phyloP scores from a whole-genome alignment of 2,329 filamentous ascomycete genomes.

The Sphaerulina vaccinii region DNA sequence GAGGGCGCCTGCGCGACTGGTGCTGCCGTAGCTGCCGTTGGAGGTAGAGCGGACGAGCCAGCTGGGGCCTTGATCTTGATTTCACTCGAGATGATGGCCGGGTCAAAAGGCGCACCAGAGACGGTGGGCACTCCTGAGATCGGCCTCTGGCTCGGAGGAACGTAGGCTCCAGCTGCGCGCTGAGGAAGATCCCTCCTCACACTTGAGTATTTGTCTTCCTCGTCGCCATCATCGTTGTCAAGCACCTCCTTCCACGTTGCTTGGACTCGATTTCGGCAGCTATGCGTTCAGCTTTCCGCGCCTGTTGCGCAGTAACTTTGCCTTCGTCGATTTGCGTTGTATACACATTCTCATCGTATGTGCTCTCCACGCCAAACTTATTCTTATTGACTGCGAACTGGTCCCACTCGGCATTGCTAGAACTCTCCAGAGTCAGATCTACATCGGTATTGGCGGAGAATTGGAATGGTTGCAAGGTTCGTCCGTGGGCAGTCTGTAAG shows the following conservation, averaged over 20 bases:
- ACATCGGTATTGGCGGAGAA: conserved; percentile 53
- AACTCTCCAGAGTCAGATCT: conserved; percentile 64
- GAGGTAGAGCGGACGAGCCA: conserved; percentile 1
- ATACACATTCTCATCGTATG: conserved; percentile 93
- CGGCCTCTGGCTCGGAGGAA: conserved; percentile 81
- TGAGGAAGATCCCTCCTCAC: conserved; percentile 69
- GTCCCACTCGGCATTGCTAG: conserved; percentile 65
- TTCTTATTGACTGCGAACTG: conserved; percentile 90
- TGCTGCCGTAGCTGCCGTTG: conserved; percentile 9
- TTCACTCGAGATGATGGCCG: conserved; percentile 87
- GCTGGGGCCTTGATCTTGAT: conserved; percentile 51
- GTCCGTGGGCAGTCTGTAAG: conserved; percentile 59
- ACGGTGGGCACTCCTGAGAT: conserved; percentile 72
- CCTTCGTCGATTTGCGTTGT: conserved; percentile 85
- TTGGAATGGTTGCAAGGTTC: conserved; percentile 78
- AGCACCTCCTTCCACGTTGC: conserved; percentile 70
- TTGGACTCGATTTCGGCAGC: conserved; percentile 92
- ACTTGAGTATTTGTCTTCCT: conserved; percentile 97
- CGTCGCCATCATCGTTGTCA: conserved; percentile 68
- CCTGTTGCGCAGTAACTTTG: conserved; percentile 73
- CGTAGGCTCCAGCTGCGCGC: conserved; percentile 72
- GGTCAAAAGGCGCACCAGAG: conserved; percentile 75
- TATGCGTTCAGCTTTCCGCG: conserved; percentile 76
- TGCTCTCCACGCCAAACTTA: conserved; percentile 81
- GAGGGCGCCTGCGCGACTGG: conserved; percentile 64